Percentiles rank a stretch among this genome's conserved stretches.
These are phyloP conservation scores for Agaricales sp. DNA, from an alignment of 1,284 basidiomycete genomes.

Conservation along the genomic window DNA sequence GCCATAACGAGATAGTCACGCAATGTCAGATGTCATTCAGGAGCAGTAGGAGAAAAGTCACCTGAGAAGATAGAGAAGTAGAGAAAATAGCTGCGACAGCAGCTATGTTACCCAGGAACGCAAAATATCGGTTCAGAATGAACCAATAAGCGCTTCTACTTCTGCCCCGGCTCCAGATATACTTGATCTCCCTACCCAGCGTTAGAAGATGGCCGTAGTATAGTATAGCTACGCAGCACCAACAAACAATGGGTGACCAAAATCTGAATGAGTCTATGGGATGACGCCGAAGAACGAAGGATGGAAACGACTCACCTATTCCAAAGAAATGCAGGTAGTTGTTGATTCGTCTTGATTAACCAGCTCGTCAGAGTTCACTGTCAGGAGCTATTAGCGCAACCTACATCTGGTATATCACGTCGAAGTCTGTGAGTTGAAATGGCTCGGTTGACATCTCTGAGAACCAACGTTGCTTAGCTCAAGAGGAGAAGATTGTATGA, in stretches of 20 bases:
- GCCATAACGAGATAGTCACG: no score
- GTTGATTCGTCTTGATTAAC: not conserved
- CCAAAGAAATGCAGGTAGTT: slow-evolving; percentile 1
- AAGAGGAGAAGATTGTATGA: not conserved
- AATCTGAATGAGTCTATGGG: no score
- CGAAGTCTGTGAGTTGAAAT: not conserved
- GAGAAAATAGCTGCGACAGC: not conserved
- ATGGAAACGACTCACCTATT: not conserved
- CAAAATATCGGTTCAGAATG: slow-evolving; percentile 2
- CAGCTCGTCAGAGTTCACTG: no score
- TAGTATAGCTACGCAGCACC: slow-evolving; percentile 2
- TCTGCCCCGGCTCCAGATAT: slow-evolving; percentile 1
- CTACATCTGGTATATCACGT: not conserved
- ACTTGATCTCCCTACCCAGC: not conserved
- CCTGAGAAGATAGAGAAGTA: not conserved
- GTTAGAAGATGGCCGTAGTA: slow-evolving; percentile 2
- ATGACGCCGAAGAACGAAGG: no score
- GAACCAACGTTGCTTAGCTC: no score
- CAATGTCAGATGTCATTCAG: no score
- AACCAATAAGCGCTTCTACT: not conserved
- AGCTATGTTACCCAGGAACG: slow-evolving; percentile 3
- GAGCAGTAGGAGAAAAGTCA: not conserved
- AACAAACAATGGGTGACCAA: no score
- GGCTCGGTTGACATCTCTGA: no score
- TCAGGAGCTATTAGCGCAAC: not conserved